Conservation (phyloP, 2,329 filamentous ascomycete genomes). For the Fusarium dimerum region DNA sequence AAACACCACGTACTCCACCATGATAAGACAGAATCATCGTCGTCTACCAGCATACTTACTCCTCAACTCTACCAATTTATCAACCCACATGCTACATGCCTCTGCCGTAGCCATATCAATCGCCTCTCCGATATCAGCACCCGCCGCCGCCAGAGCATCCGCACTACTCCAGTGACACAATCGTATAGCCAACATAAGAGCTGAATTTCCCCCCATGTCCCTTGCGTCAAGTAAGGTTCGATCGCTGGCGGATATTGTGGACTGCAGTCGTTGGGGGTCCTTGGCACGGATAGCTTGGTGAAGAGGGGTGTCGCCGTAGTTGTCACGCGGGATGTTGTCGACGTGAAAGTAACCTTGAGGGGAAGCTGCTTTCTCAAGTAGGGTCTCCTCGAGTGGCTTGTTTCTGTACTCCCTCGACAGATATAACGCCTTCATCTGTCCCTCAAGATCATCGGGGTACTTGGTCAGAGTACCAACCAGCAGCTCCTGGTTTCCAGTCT, state of each 20-base stretch:
- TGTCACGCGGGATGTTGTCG: not conserved
- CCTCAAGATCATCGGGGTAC: not conserved
- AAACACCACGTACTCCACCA: too few relatives aligned
- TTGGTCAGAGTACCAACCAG: not conserved
- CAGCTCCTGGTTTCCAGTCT: not conserved
- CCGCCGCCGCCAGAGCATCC: not conserved
- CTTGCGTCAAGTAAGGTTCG: not conserved
- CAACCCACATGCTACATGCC: not conserved
- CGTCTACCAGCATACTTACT: too few relatives aligned
- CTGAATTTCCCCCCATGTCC: not conserved
- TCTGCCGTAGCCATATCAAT: not conserved
- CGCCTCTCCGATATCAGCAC: not conserved
- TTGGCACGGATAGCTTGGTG: not conserved
- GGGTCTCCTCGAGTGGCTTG: not conserved
- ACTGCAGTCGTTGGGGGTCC: not conserved
- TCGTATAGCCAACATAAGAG: not conserved
- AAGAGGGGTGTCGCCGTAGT: not conserved
- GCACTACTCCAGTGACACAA: not conserved
- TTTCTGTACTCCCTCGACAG: not conserved
- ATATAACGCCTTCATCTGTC: not conserved
- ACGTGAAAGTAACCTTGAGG: not conserved
- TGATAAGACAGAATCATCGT: too few relatives aligned
- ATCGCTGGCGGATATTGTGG: not conserved
- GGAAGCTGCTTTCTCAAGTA: not conserved
- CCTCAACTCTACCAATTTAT: not conserved